phyloP scores from a whole-genome alignment of 2,329 filamentous ascomycete species.

The Nothophoma quercina region DNA sequence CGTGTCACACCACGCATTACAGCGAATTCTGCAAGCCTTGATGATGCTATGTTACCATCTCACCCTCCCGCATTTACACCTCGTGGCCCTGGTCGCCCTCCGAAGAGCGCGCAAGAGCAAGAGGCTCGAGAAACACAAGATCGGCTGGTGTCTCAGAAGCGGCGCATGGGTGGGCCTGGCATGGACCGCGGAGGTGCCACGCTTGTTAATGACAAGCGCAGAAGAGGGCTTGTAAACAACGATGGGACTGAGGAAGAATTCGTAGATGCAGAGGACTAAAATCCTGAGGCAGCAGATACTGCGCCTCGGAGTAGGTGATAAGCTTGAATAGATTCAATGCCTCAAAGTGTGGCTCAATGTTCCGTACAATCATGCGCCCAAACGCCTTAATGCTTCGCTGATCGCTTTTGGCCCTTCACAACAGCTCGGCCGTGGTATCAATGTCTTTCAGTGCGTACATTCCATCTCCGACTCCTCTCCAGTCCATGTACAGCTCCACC shows the following conservation, averaged over 20 bases:
- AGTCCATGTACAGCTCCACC: conserved; percentile 5
- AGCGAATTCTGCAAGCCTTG: conserved; percentile 26
- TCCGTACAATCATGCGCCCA: conserved; percentile 9
- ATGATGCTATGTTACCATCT: conserved; percentile 4
- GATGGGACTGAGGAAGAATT: conserved; percentile 59
- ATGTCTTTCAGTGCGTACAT: background rate
- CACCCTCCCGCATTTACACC: conserved; percentile 32
- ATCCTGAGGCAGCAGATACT: background rate
- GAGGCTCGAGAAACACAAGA: conserved; percentile 56
- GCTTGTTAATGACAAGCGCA: conserved; percentile 61
- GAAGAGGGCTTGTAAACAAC: conserved; percentile 58
- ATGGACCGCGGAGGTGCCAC: conserved; percentile 62
- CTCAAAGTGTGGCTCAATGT: background rate
- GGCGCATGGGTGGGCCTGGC: conserved; percentile 58
- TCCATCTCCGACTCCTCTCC: background rate
- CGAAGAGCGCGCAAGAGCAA: conserved; percentile 47
- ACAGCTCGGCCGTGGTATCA: conserved; percentile 18
- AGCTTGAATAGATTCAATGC: conserved; percentile 11
- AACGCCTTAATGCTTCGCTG: conserved; percentile 19
- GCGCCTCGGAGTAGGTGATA: background rate
- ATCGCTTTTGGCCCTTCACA: conserved; percentile 6
- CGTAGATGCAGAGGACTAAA: conserved; percentile 40
- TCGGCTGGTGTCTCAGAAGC: conserved; percentile 59
- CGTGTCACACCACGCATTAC: conserved; percentile 56
- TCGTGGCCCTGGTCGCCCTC: conserved; percentile 42